phyloP scores from a whole-genome alignment of 768 basidiomycete species.

The Pulveroboletus sp. region DNA sequence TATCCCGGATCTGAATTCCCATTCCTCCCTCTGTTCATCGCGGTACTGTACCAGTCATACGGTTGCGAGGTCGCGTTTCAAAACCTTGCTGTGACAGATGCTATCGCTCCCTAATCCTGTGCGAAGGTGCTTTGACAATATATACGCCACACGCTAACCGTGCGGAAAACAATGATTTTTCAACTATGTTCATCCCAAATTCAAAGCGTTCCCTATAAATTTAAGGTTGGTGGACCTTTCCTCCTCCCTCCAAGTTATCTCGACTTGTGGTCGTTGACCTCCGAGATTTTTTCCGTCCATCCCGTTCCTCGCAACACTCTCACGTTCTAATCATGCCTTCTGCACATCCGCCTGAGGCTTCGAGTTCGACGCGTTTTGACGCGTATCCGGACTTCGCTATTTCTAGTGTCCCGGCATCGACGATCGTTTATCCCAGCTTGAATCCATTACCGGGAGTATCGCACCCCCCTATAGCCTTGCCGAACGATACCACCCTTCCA shows the following conservation, averaged over 20 bases:
- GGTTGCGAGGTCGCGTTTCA: background rate
- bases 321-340: background rate
- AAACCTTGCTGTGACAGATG: background rate
- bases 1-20: background rate
- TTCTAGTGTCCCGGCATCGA: no score
- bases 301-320: background rate
- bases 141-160: background rate
- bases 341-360: background rate
- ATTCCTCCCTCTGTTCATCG: no score
- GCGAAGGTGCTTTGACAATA: conserved; percentile 1
- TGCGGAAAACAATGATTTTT: background rate
- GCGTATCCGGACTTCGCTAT: background rate
- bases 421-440: background rate
- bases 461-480: background rate
- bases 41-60: background rate
- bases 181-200: background rate
- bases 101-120: background rate
- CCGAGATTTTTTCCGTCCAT: no score
- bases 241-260: no score
- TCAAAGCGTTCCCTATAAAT: conserved; percentile 1
- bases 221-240: background rate
- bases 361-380: background rate
- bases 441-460: background rate
- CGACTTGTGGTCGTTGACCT: no score
- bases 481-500: background rate